A percentile compares a stretch with the other conserved stretches of the same genome.
phyloP scores from a whole-genome alignment of 495 filamentous ascomycete species.

The Penicillium lividum region DNA sequence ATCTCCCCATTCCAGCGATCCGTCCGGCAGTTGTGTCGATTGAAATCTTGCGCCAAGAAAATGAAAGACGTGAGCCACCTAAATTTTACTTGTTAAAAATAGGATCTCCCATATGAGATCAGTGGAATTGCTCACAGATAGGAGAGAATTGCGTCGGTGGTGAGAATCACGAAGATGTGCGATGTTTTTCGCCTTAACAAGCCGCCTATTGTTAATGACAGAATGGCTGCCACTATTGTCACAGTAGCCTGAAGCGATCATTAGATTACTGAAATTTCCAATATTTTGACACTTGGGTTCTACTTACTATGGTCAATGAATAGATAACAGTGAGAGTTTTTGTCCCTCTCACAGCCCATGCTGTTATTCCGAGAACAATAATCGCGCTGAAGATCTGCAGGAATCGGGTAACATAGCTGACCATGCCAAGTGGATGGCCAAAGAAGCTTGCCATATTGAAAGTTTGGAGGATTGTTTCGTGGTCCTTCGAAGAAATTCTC shows the following conservation, averaged over 20 bases:
- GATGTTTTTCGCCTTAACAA: background rate
- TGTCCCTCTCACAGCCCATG: background rate
- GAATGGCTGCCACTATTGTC: background rate
- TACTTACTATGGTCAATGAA: background rate
- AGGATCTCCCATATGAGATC: background rate
- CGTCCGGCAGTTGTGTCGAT: background rate
- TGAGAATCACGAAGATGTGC: background rate
- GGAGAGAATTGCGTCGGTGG: background rate
- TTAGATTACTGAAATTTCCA: background rate
- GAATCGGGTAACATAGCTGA: background rate
- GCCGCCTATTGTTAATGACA: background rate
- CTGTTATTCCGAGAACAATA: background rate
- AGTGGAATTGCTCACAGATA: background rate
- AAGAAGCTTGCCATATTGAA: background rate
- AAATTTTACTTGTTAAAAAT: background rate
- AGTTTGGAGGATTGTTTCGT: background rate
- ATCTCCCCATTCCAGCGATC: background rate
- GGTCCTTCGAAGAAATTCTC: too few species aligned
- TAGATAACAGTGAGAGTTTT: slow-evolving; percentile 1
- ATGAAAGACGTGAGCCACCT: slow-evolving; percentile 2
- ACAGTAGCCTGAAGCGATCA: background rate
- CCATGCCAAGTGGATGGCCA: background rate
- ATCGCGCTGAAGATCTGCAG: background rate
- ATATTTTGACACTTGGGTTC: background rate
- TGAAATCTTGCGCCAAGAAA: slow-evolving; percentile 1